Evolutionary conservation across 1,284 basidiomycete species (phyloP).

Genomic region (Ustilago shanxiensis): DNA sequence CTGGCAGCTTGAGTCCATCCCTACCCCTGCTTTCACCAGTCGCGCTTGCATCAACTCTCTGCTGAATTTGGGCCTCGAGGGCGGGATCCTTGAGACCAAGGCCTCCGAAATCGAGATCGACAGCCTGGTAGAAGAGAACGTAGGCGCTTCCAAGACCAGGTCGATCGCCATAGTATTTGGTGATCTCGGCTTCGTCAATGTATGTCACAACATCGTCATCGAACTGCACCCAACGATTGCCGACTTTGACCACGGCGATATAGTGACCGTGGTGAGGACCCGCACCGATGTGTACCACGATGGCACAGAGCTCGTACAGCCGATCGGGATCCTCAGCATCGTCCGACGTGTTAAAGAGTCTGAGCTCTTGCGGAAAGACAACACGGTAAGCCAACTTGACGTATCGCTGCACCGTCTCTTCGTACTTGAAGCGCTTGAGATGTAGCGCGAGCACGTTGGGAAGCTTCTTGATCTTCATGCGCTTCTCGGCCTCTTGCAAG

Average conservation of each 20-base stretch:
- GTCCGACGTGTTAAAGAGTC: conserved; percentile 96
- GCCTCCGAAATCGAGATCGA: conserved; percentile 73
- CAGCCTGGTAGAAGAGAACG: conserved; percentile 96
- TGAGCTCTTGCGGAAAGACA: conserved; percentile 91
- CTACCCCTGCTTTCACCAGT: conserved; percentile 26
- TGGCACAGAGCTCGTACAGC: conserved; percentile 92
- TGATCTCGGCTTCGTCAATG: conserved; percentile 89
- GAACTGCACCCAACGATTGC: conserved; percentile 86
- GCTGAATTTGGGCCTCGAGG: conserved; percentile 24
- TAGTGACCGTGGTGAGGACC: conserved; percentile 98
- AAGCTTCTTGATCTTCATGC: conserved; percentile 97
- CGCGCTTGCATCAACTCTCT: conserved; percentile 13
- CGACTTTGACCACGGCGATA: conserved; percentile 91
- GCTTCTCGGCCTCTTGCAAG: conserved; percentile 95
- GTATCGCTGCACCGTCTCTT: conserved; percentile 86
- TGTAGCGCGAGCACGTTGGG: conserved; percentile 95
- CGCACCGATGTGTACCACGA: conserved; percentile 96
- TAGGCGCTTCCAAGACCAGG: conserved; percentile 86
- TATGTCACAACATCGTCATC: conserved; percentile 93
- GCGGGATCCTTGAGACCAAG: conserved; percentile 41
- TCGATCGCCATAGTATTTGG: conserved; percentile 93
- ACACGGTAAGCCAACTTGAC: conserved; percentile 96
- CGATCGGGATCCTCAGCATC: conserved; percentile 86
- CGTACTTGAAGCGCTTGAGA: conserved; percentile 97
- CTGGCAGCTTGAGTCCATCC: conserved; percentile 25